Base-by-base conservation (phyloP, 192 early-diverging fungal species). In the Podila minutissima region DNA sequence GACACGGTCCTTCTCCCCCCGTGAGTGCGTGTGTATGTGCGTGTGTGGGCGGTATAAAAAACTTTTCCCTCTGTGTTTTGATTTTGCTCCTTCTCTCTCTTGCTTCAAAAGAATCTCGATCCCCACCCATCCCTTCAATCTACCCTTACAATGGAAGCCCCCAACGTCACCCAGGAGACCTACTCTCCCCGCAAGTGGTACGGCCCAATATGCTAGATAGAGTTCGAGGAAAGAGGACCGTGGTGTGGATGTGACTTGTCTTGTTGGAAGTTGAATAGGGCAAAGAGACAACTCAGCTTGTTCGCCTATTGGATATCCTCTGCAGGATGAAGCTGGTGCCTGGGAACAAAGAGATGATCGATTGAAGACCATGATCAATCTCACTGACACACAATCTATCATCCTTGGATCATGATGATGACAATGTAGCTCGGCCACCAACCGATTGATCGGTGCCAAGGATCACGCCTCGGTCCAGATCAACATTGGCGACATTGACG, bases 391-490 rank as follows among this genome's bases (percentile, higher is more conserved):
- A 46, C 2, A 12, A 46, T 46, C 41, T 46, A 46, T 46, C 41
- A 46, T 41, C 38, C 29, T 29, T 29, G 29, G 29, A 41, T 41
- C 38, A 41, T 41, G 5, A 41, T 41, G 41, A 46, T 29, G 61
- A 20, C 48, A 51, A 1, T 35, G 48, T 64, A 93, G 94, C 94
- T 96, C 96, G 58, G 97, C 96, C 85, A 99, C 97, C 81, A 94
- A 94, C 88, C 95, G 98, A 77, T 90, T 99, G 55, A 97, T 99
- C 85, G 92, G 88, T 69, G 93, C 98, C 89, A 97, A 98, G 92
- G 98, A 99, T 88, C 98, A 99, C 89, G 94, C 97, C 64, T 92
- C 96, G 35, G 94, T 99, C 87, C 98, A 98, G 88, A 91, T 99
- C 90, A 98, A 96, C 93, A 85, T 98, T 83, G 95, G 87, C 75